A percentile compares a stretch with the other conserved stretches of the same genome.
These are phyloP conservation scores for Hyphochytrium catenoides DNA, from an alignment of 352 stramenopile species.

Conservation along the genomic window DNA sequence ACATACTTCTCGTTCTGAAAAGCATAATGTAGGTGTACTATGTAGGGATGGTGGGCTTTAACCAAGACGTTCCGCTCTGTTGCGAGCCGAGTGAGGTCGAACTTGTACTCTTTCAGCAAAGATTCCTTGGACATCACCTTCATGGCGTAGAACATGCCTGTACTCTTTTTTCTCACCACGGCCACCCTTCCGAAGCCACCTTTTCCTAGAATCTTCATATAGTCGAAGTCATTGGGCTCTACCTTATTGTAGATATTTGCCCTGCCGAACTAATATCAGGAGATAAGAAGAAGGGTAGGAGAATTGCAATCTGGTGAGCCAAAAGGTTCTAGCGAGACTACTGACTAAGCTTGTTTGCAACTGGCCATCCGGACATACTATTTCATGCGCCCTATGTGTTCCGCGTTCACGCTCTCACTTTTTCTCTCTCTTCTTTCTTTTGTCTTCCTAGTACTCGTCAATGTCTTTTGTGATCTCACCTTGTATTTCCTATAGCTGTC, in stretches of 20 bases:
- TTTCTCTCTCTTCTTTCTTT: too few relatives aligned
- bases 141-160: conserved; percentile 68
- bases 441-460: too few relatives aligned
- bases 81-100: conserved; percentile 52
- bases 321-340: too few relatives aligned
- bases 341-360: too few relatives aligned
- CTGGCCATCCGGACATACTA: too few relatives aligned
- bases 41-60: conserved; percentile 59
- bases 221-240: conserved; percentile 53
- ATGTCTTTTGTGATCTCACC: too few relatives aligned
- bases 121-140: conserved; percentile 73
- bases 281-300: too few relatives aligned
- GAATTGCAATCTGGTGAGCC: too few relatives aligned
- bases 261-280: too few relatives aligned
- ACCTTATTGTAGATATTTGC: conserved; percentile 66
- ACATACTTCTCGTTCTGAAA: conserved; percentile 57
- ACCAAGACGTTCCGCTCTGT: conserved; percentile 66
- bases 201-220: conserved; percentile 53
- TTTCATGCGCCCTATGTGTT: too few relatives aligned
- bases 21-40: conserved; percentile 69
- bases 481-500: too few relatives aligned
- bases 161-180: conserved; percentile 64
- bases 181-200: conserved; percentile 71
- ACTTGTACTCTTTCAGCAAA: conserved; percentile 54
- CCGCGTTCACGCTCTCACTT: too few relatives aligned